Percentiles rank a stretch among this genome's conserved stretches.
phyloP scores from a whole-genome alignment of 192 early-diverging fungal species.

The Coemansia sp. region DNA sequence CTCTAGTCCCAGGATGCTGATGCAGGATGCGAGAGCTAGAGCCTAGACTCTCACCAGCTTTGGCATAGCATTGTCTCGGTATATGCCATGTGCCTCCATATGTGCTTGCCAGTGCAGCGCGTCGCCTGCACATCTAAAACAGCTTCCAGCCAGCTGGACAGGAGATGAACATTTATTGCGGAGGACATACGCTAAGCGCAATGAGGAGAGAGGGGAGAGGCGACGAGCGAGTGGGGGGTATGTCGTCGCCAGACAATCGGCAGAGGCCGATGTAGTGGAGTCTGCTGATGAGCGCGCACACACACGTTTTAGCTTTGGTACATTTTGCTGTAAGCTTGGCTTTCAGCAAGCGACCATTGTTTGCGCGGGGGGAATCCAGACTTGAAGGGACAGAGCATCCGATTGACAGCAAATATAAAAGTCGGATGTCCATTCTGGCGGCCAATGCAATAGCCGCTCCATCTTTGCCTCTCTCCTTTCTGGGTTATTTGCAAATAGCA shows the following conservation, averaged over 20 bases:
- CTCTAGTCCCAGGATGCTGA: too few relatives aligned
- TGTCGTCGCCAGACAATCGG: neutral
- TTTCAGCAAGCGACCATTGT: conserved; percentile 2
- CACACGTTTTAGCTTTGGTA: neutral
- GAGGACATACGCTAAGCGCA: too few relatives aligned
- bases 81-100: too few relatives aligned
- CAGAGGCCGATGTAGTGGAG: neutral
- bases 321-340: neutral
- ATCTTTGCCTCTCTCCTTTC: neutral
- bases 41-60: neutral
- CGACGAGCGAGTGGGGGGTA: neutral
- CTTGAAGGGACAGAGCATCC: conserved; percentile 2
- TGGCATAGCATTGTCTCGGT: too few relatives aligned
- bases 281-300: neutral
- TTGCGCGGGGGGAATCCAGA: neutral
- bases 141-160: too few relatives aligned
- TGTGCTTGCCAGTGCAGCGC: too few relatives aligned
- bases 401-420: neutral
- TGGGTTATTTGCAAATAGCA: too few relatives aligned
- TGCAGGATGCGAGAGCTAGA: neutral
- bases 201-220: neutral
- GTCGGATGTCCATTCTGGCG: neutral
- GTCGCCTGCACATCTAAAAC: too few relatives aligned
- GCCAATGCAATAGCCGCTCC: neutral
- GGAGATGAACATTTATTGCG: neutral